Percentiles rank a stretch among this genome's conserved stretches.
These are phyloP conservation scores for Baorangia bicolor DNA, from an alignment of 768 basidiomycete genomes.

Conservation along the genomic window DNA sequence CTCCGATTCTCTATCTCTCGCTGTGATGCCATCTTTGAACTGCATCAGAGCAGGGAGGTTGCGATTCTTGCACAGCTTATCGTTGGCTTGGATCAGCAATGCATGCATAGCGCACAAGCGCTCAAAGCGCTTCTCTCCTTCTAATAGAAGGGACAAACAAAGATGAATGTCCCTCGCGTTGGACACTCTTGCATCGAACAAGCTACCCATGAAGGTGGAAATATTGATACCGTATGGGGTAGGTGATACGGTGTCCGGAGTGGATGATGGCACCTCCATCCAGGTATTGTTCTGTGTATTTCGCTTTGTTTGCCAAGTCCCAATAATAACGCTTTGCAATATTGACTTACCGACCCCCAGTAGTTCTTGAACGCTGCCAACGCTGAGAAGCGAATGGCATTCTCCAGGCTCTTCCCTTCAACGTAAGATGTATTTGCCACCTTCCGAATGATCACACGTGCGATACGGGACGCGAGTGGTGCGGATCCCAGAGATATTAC, in stretches of 20 bases:
- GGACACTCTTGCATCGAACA: constrained; percentile 28
- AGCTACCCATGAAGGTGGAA: constrained; percentile 33
- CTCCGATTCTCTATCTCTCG: constrained; percentile 10
- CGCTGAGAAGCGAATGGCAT: constrained; percentile 10
- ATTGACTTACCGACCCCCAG: constrained; percentile 19
- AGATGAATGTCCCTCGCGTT: constrained; percentile 27
- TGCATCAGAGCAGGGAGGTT: constrained; percentile 15
- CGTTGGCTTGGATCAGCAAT: constrained; percentile 31
- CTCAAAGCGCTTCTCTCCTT: constrained; percentile 22
- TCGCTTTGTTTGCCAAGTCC: neutral
- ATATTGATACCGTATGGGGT: constrained; percentile 27
- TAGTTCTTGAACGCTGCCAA: constrained; percentile 14
- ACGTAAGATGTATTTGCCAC: constrained; percentile 4
- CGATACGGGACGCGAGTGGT: constrained; percentile 19
- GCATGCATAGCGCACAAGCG: constrained; percentile 38
- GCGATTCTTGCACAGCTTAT: constrained; percentile 31
- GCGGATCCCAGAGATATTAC: constrained; percentile 8
- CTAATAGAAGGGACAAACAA: constrained; percentile 28
- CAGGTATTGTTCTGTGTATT: constrained; percentile 17
- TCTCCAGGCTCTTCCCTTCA: constrained; percentile 14
- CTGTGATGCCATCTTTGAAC: constrained; percentile 20
- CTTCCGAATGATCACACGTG: constrained; percentile 2
- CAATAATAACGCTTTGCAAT: neutral
- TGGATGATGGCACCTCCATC: neutral
- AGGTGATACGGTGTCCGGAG: constrained; percentile 2